These are phyloP conservation scores for Telopea speciosissima DNA, from an alignment of 177 flowering plant genomes.

Conservation along the genomic window DNA sequence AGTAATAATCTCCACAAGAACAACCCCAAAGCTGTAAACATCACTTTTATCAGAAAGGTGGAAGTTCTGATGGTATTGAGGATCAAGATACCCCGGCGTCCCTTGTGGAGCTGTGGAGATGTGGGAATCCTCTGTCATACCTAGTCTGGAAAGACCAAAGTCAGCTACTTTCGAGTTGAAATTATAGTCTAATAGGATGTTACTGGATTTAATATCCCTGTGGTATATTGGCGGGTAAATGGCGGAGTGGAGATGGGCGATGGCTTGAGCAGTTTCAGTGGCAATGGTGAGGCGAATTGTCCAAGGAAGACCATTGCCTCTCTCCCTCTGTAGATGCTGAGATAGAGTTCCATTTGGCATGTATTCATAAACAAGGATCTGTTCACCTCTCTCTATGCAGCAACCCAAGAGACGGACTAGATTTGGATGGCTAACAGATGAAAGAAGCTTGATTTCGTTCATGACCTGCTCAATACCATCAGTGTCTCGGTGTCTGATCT, in stretches of 20 bases:
- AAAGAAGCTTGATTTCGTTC: constrained; percentile 86
- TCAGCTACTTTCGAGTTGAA: constrained; percentile 87
- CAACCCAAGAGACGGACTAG: constrained; percentile 82
- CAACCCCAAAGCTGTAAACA: constrained; percentile 93
- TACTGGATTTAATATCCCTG: constrained; percentile 88
- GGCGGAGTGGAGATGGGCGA: constrained; percentile 38
- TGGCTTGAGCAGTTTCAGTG: constrained; percentile 27
- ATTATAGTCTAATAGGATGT: constrained; percentile 69
- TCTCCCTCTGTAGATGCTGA: constrained; percentile 77
- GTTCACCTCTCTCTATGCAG: constrained; percentile 76
- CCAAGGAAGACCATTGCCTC: constrained; percentile 81
- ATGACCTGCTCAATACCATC: constrained; percentile 75
- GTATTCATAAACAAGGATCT: constrained; percentile 82
- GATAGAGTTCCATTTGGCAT: constrained; percentile 54
- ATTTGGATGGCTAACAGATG: constrained; percentile 83
- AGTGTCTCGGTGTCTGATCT: constrained; percentile 53
- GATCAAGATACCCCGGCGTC: constrained; percentile 92
- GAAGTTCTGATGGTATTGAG: constrained; percentile 86
- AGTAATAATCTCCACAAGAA: constrained; percentile 80
- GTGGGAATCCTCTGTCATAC: constrained; percentile 67
- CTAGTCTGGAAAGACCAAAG: constrained; percentile 87
- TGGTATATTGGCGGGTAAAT: constrained; percentile 81
- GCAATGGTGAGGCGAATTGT: constrained; percentile 70
- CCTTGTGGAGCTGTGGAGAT: constrained; percentile 95
- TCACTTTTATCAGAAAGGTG: constrained; percentile 93